Evolutionary conservation across 2,329 filamentous ascomycete genomes (phyloP), one percentile per base, ranked within the genome.

Genomic region (Sclerotinia trifoliorum): DNA sequence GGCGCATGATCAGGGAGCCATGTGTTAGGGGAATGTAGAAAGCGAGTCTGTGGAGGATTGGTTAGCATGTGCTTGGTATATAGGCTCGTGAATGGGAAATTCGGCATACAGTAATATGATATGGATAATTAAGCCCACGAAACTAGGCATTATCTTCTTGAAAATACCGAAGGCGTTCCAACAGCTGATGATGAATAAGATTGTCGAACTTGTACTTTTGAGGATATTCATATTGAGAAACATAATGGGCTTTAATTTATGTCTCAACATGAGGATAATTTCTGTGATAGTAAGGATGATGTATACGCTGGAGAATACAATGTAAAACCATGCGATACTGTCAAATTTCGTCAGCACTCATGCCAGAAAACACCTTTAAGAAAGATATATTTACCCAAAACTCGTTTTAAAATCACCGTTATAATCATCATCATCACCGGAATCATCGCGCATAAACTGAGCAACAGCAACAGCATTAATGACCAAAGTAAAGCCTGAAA

Each of bases 21-120:
- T 76, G 75, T 56, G 76, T 69, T 10, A 76, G 68, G 10, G 74
- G 74, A 21, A 75, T 64, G 11, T 65, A 69, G 67, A 76, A 75
- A 35, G 66, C 68, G 6, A 75, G 51, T 29, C 74, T 76, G 56
- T n/a, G 7, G 24, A 29, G 24, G 19, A 2, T 6, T 29, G 32
- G 55, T 69, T 57, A 66, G 56, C 42, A 11, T 17, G 7, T 32
- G 19, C 46, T 56, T 6, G 2, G n/a, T 60, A 29, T 21, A 3
- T 15, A 44, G 17, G 32, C 2, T 3, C 0, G 15, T 52, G 15
- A 17, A 26, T 2, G 6, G 19, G 26, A 10, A 48, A 5, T 64
- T 55, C 13, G 13, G 70, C 69, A 3, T 72, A 74, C 71, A 73
- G 52, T 48, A 76, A 35, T 17, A 72, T 49, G 1, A 62, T 68